Conservation (phyloP, 2,329 filamentous ascomycete species). For the Phoma sp. region DNA sequence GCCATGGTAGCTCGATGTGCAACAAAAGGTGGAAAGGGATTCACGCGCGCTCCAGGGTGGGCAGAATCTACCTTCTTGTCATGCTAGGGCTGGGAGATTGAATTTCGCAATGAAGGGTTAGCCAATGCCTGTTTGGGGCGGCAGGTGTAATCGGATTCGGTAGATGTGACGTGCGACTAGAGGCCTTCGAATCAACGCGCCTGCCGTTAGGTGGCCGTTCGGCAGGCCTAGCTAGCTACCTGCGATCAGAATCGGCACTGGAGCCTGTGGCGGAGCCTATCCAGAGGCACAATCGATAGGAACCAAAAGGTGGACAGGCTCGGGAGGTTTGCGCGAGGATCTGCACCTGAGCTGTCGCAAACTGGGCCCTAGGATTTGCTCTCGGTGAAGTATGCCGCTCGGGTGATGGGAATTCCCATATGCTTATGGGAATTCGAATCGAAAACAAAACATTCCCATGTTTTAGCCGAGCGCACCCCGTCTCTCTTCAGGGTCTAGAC, state of each 20-base stretch:
- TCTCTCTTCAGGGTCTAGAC: neutral
- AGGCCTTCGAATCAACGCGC: conserved; percentile 7
- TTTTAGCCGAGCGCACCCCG: conserved; percentile 1
- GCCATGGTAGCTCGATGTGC: conserved; percentile 31
- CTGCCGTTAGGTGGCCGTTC: conserved; percentile 9
- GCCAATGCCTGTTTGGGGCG: conserved; percentile 3
- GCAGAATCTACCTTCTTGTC: conserved; percentile 18
- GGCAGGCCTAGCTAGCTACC: neutral
- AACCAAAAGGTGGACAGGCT: neutral
- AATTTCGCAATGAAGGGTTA: conserved; percentile 8
- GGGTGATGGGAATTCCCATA: neutral
- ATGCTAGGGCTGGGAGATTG: conserved; percentile 18
- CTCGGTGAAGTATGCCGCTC: conserved; percentile 12
- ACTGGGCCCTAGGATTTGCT: conserved; percentile 8
- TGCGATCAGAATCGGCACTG: conserved; percentile 6
- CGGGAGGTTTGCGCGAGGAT: neutral
- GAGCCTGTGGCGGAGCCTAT: conserved; percentile 7
- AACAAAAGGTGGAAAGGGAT: conserved; percentile 15
- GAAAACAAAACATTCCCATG: conserved; percentile 12
- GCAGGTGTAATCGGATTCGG: conserved; percentile 11
- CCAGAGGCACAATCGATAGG: neutral
- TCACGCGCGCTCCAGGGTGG: conserved; percentile 27
- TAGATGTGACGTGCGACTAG: conserved; percentile 24
- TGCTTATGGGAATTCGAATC: conserved; percentile 16
- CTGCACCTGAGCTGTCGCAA: neutral